Evolutionary conservation across 1,139 yeast genomes (phyloP).

Genomic region (Saccharomyces hybrid): DNA sequence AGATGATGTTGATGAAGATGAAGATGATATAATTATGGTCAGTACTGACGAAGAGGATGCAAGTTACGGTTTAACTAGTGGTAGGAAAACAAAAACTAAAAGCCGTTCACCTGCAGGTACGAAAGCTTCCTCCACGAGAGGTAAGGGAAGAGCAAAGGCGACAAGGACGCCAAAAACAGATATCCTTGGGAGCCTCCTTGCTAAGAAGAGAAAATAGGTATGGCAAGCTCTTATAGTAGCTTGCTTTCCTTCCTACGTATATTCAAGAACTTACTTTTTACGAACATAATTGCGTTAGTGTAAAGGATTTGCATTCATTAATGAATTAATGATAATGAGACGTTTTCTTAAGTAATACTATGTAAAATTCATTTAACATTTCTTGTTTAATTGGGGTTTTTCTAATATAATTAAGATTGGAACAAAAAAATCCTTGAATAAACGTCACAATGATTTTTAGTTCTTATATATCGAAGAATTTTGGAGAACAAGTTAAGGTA

Average conservation of each 20-base stretch:
- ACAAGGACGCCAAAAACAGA: slow-evolving; percentile 25
- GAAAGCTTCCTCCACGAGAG: not conserved
- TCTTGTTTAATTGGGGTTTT: not conserved
- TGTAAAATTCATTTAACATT: not conserved
- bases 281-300: not conserved
- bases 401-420: not conserved
- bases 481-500: not conserved
- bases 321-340: not conserved
- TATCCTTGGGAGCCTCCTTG: slow-evolving; percentile 21
- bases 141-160: not conserved
- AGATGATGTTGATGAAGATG: slow-evolving; percentile 4
- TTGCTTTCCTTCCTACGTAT: not conserved
- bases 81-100: not conserved
- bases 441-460: not conserved
- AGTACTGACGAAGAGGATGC: slow-evolving; percentile 8
- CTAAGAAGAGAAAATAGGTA: slow-evolving; percentile 16
- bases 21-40: slow-evolving; percentile 7
- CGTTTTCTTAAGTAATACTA: not conserved
- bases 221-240: not conserved
- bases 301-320: not conserved
- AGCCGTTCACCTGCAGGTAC: not conserved
- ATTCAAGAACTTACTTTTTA: not conserved
- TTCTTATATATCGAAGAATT: not conserved
- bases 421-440: not conserved
- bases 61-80: not conserved